These are phyloP conservation scores for Acmispon strigosus DNA, from an alignment of 306 rosid species.

Conservation along the genomic window DNA sequence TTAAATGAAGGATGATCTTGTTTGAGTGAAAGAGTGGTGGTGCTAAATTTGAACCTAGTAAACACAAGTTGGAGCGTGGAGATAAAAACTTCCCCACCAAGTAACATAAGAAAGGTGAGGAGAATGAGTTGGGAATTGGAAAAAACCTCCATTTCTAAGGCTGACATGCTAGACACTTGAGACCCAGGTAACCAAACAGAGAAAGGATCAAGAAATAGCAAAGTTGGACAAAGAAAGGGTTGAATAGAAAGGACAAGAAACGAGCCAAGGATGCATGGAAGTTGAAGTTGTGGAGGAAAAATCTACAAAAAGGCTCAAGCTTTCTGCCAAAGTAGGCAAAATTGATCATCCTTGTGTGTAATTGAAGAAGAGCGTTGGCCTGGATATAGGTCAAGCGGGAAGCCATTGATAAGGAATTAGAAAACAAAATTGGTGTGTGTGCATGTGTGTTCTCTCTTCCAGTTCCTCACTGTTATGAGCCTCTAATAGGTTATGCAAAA, in stretches of 20 bases:
- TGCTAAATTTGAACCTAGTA: background rate
- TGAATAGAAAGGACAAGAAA: background rate
- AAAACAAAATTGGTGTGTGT: too few species aligned
- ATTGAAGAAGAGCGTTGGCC: background rate
- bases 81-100: constrained; percentile 60
- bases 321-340: background rate
- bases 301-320: background rate
- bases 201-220: constrained; percentile 37
- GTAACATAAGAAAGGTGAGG: constrained; percentile 42
- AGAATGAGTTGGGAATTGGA: constrained; percentile 29
- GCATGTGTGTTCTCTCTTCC: background rate
- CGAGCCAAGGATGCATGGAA: background rate
- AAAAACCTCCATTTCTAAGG: constrained; percentile 54
- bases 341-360: constrained; percentile 1
- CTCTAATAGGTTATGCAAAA: background rate
- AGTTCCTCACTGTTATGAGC: background rate
- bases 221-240: constrained; percentile 27
- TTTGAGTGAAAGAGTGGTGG: background rate
- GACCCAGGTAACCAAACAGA: constrained; percentile 39
- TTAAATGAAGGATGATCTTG: background rate
- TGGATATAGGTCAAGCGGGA: background rate
- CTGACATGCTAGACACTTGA: constrained; percentile 70
- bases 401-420: constrained; percentile 1
- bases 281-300: background rate
- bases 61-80: constrained; percentile 44